Conservation (phyloP, 805 yeast genomes). For the Starmera quercuum region DNA sequence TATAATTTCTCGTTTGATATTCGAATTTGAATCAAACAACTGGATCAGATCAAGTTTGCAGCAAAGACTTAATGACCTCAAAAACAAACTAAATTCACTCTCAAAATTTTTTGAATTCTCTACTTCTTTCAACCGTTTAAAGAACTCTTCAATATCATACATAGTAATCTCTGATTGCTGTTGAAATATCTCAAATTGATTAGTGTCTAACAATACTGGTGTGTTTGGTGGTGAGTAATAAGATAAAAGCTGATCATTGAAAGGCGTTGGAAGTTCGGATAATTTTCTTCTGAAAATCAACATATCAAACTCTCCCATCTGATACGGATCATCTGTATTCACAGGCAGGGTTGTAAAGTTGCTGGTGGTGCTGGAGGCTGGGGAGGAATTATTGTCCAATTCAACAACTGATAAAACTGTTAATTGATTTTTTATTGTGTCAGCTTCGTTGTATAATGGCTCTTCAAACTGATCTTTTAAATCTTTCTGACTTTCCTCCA, state of each 20-base stretch:
- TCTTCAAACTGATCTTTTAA: constrained; percentile 6
- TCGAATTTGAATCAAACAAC: not conserved
- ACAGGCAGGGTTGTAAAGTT: no score
- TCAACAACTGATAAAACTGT: constrained; percentile 1
- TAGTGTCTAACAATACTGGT: not conserved
- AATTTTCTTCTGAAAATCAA: not conserved
- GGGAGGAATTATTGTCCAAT: not conserved
- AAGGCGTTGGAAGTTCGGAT: not conserved
- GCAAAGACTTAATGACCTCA: not conserved
- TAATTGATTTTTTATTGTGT: no score
- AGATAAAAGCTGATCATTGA: not conserved
- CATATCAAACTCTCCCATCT: not conserved
- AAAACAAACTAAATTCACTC: not conserved
- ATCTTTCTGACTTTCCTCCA: constrained; percentile 13
- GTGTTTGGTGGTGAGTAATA: not conserved
- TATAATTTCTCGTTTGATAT: not conserved
- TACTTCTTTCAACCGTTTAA: not conserved
- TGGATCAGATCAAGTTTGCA: not conserved
- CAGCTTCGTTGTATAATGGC: no score
- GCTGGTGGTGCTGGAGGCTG: no score
- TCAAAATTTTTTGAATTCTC: not conserved
- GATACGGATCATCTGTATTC: no score
- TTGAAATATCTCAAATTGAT: not conserved
- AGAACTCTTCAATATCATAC: not conserved
- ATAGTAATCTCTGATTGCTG: not conserved